These are phyloP conservation scores for Colletotrichum truncatum DNA, from an alignment of 2,329 filamentous ascomycete genomes.

Conservation along the genomic window DNA sequence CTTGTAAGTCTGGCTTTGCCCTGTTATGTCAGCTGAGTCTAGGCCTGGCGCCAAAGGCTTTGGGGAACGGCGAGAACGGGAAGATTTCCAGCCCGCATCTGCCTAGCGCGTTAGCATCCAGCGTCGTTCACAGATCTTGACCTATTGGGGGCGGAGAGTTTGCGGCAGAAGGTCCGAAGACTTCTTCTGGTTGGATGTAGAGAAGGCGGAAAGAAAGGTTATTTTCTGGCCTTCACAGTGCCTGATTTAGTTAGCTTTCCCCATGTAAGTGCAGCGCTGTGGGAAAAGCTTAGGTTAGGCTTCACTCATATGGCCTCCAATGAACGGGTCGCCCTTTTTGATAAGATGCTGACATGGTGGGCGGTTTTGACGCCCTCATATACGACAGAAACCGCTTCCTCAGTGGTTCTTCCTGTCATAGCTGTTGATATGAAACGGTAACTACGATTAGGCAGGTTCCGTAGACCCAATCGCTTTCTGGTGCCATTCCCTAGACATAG, in stretches of 20 bases:
- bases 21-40: neutral
- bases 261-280: neutral
- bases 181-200: neutral
- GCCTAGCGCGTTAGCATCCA: neutral
- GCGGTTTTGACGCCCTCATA: slow-evolving; percentile 85
- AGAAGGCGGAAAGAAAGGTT: too few relatives aligned
- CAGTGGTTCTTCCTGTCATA: slow-evolving; percentile 75
- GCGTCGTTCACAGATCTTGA: neutral
- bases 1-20: neutral
- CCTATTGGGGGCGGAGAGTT: neutral
- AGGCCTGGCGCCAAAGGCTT: neutral
- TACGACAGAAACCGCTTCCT: slow-evolving; percentile 86
- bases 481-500: too few relatives aligned
- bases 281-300: neutral
- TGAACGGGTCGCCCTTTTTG: slow-evolving; percentile 94
- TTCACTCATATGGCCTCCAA: slow-evolving; percentile 69
- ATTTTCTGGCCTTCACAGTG: neutral
- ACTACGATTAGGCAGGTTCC: too few relatives aligned
- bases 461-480: slow-evolving; percentile 65
- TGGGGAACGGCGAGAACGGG: neutral
- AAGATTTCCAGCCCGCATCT: neutral
- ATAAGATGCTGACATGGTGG: slow-evolving; percentile 88
- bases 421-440: too few relatives aligned
- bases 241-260: neutral
- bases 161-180: neutral